Percentiles rank a stretch among this genome's conserved stretches.
phyloP scores from a whole-genome alignment of 169 alveolate genomes.

The Plasmodium chabaudi region DNA sequence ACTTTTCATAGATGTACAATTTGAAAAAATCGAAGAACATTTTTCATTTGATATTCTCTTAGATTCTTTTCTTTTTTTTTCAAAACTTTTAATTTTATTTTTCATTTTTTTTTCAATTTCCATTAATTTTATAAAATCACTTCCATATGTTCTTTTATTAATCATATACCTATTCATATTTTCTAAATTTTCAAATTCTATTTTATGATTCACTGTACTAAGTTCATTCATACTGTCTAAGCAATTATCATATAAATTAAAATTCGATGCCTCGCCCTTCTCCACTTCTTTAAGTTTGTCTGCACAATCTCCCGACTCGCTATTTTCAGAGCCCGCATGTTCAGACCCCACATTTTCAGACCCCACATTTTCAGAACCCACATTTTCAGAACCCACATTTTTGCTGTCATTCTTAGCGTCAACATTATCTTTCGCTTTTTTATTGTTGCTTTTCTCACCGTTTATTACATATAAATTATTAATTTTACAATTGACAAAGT shows the following conservation, averaged over 20 bases:
- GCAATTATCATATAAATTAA: too few relatives aligned
- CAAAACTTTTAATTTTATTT: slow-evolving; percentile 29
- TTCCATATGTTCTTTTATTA: slow-evolving; percentile 22
- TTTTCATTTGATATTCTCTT: not conserved
- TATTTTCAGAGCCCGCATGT: not conserved
- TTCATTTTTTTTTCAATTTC: slow-evolving; percentile 58
- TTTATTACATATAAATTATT: slow-evolving; percentile 51
- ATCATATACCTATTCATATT: not conserved
- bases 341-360: too few relatives aligned
- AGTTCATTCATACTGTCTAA: too few relatives aligned
- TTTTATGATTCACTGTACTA: too few relatives aligned
- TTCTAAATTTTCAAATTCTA: not conserved
- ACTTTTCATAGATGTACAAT: not conserved
- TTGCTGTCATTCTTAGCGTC: too few relatives aligned
- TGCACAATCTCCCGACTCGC: too few relatives aligned
- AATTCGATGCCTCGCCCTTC: too few relatives aligned
- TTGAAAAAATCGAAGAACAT: not conserved
- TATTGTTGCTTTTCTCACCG: slow-evolving; percentile 15
- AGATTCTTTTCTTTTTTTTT: not conserved
- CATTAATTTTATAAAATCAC: slow-evolving; percentile 30
- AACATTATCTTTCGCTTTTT: not conserved
- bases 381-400: too few relatives aligned
- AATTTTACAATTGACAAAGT: slow-evolving; percentile 50
- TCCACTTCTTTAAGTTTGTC: too few relatives aligned
- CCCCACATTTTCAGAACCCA: too few relatives aligned